Evolutionary conservation across 1,284 basidiomycete genomes (phyloP), one percentile per base, ranked within the genome.

Genomic region (Ganoderma leucocontextum): DNA sequence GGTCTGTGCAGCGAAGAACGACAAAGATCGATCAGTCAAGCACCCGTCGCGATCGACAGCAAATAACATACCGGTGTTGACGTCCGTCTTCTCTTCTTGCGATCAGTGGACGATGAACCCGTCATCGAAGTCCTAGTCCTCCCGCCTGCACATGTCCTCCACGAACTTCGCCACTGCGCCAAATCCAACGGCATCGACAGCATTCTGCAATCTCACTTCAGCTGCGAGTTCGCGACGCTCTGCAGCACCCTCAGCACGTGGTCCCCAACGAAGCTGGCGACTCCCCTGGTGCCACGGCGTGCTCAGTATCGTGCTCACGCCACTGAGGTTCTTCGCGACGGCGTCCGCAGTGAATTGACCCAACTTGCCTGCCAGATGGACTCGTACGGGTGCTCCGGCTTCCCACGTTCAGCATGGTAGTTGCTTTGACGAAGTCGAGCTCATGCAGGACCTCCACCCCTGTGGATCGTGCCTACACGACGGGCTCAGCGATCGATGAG

Each of bases 371-470:
- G 6, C 67, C 62, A 10, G 68, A 66, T 9, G 63, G 42, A 8
- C 38, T 47, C 19, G 57, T 38, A 55, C 73, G 53, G 53, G 53
- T 33, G 22, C 68, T n/a, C 52, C 72, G 17, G 84, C 87, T 76
- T 29, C 96, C 96, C 4, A 94, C 96, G 25, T 86, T 84, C 75
- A 90, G 85, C 94, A 98, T 96, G 35, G 98, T 80, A 1, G 91
- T 89, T 7, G 88, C 86, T 81, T 98, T 98, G 70, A 98, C 75
- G 0, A 88, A 83, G 69, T 93, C 92, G 25, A 97, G 80, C 80
- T 98, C 95, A 76, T 98, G 97, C 59, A 98, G 76, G 10, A 97
- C 89, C 75, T 98, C 96, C n/a, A 98, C 78, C 0, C 96, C 96
- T 10, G 92, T 88, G 0, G 92, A 93, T 60, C 96, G 88, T 6